Evolutionary conservation across 192 early-diverging fungal species (phyloP).

Genomic region (Rhizoclosmatium globosum): DNA sequence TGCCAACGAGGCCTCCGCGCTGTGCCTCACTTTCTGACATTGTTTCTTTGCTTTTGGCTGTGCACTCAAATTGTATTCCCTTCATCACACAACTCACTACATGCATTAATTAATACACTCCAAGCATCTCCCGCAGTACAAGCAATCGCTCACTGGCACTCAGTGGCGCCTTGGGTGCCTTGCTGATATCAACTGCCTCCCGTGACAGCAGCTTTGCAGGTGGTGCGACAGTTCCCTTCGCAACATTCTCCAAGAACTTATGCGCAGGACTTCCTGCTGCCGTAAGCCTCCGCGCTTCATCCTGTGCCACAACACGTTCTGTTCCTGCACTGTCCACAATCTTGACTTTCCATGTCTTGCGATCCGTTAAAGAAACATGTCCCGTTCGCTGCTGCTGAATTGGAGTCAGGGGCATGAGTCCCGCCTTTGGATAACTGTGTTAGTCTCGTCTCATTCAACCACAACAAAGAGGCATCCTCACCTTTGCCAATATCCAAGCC

Average conservation of each 20-base stretch:
- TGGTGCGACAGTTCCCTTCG: neutral
- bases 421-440: slow-evolving; percentile 50
- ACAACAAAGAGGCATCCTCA: slow-evolving; percentile 37
- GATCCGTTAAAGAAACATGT: slow-evolving; percentile 46
- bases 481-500: slow-evolving; percentile 86
- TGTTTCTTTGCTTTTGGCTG: neutral
- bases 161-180: slow-evolving; percentile 40
- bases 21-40: neutral
- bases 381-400: slow-evolving; percentile 59
- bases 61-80: neutral
- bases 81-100: too few relatives aligned
- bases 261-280: neutral
- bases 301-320: slow-evolving; percentile 31
- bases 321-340: slow-evolving; percentile 37
- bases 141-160: slow-evolving; percentile 39
- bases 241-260: slow-evolving; percentile 8
- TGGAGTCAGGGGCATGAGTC: slow-evolving; percentile 68
- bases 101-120: slow-evolving; percentile 16
- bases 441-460: neutral
- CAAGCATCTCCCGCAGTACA: slow-evolving; percentile 46
- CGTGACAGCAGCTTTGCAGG: neutral
- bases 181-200: neutral
- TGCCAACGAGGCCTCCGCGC: neutral
- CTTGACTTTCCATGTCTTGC: slow-evolving; percentile 58
- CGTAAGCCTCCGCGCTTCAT: slow-evolving; percentile 25